phyloP scores from a whole-genome alignment of 2,329 filamentous ascomycete species.

The Sporothrix protearum region DNA sequence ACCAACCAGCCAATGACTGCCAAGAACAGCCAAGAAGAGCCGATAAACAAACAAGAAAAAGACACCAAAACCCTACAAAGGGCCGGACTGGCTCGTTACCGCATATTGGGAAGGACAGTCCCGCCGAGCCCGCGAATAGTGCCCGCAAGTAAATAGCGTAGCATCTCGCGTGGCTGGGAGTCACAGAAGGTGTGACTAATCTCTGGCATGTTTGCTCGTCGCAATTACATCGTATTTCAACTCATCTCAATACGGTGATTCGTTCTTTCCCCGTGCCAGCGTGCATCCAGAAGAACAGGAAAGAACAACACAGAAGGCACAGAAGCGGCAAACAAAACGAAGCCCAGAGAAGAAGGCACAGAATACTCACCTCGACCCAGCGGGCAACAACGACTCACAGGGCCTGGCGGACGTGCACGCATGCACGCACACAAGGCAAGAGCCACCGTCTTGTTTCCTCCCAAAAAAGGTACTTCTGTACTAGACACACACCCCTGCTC shows the following conservation, averaged over 20 bases:
- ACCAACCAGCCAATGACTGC: constrained; percentile 5
- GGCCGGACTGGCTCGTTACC: constrained; percentile 13
- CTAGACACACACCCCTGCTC: constrained; percentile 30
- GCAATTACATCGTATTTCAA: not conserved
- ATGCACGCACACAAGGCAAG: not conserved
- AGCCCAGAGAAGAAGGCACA: constrained; percentile 1
- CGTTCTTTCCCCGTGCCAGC: not conserved
- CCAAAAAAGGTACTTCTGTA: constrained; percentile 24
- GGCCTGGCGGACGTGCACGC: not conserved
- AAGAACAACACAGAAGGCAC: constrained; percentile 6
- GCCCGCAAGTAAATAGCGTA: not conserved
- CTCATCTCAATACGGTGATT: not conserved
- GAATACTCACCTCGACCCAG: not conserved
- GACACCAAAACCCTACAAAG: not conserved
- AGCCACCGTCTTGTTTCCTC: not conserved
- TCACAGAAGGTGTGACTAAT: constrained; percentile 27
- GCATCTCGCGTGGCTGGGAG: constrained; percentile 16
- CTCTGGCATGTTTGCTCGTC: not conserved
- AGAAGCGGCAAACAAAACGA: not conserved
- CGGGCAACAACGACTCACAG: not conserved
- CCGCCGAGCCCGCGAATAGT: constrained; percentile 19
- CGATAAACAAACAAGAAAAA: constrained; percentile 3
- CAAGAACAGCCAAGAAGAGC: not conserved
- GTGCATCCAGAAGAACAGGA: not conserved
- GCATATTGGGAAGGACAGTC: constrained; percentile 19